These are phyloP conservation scores for Melocanna baccifera DNA, from an alignment of 176 grass and related monocot genomes.

Conservation along the genomic window DNA sequence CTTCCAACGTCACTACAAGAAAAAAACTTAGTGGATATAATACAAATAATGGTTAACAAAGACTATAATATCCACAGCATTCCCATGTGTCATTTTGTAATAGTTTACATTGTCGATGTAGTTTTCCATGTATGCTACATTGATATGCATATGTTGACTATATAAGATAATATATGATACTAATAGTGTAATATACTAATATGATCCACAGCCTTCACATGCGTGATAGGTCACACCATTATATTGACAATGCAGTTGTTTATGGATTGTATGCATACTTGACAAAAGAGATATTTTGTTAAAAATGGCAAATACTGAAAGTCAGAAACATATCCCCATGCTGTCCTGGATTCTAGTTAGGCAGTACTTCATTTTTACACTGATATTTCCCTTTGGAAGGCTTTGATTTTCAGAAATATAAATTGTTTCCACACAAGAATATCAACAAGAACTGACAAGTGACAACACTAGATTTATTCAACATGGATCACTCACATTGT, in stretches of 20 bases:
- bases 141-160: not conserved
- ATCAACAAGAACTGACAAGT: not conserved
- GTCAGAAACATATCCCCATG: not conserved
- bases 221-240: not conserved
- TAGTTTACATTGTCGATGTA: not conserved
- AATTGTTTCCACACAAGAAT: conserved; percentile 1
- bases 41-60: not conserved
- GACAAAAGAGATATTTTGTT: not conserved
- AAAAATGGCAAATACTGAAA: not conserved
- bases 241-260: not conserved
- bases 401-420: conserved; percentile 21
- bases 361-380: not conserved
- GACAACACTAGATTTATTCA: not conserved
- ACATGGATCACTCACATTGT: not conserved
- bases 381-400: not conserved
- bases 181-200: not conserved
- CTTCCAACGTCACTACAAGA: conserved; percentile 11
- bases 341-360: not conserved
- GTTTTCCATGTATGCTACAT: not conserved
- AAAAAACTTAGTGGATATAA: not conserved
- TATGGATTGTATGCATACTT: not conserved
- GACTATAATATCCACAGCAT: not conserved
- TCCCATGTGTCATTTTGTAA: not conserved
- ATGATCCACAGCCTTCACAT: not conserved
- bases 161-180: not conserved